A percentile compares a stretch with the other conserved stretches of the same genome.
Conservation (phyloP, 495 filamentous ascomycete genomes). For the Lepidopterella palustris region DNA sequence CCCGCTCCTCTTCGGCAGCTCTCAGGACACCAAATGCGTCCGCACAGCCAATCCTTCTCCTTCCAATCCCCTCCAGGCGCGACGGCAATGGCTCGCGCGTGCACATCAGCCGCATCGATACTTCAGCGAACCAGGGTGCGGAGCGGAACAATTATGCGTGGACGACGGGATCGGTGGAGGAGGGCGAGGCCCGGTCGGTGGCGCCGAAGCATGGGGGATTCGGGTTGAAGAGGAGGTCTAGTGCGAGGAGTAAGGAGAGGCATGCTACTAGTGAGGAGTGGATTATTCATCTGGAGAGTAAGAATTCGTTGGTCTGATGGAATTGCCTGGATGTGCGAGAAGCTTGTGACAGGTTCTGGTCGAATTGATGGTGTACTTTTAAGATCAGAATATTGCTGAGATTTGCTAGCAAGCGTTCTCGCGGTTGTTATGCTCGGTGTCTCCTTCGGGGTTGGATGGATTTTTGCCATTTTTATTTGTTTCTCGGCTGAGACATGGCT, state of each 20-base stretch:
- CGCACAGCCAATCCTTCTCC: slow-evolving; percentile 16
- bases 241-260: slow-evolving; percentile 1
- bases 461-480: too few relatives aligned
- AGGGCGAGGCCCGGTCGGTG: neutral
- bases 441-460: too few relatives aligned
- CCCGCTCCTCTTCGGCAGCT: slow-evolving; percentile 18
- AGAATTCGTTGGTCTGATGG: too few relatives aligned
- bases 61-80: slow-evolving; percentile 17
- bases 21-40: slow-evolving; percentile 1
- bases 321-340: too few relatives aligned
- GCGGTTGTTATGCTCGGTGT: too few relatives aligned
- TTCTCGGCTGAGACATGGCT: too few relatives aligned
- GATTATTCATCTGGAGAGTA: too few relatives aligned
- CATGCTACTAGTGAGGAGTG: slow-evolving; percentile 23
- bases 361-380: too few relatives aligned
- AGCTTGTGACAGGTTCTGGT: too few relatives aligned
- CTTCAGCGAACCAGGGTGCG: neutral
- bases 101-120: slow-evolving; percentile 4
- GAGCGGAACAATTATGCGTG: slow-evolving; percentile 12
- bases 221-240: slow-evolving; percentile 9
- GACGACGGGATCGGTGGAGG: slow-evolving; percentile 9
- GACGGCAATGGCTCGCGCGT: slow-evolving; percentile 1
- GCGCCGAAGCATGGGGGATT: slow-evolving; percentile 11
- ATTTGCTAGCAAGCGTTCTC: too few relatives aligned
- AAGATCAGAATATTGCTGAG: too few relatives aligned